Conservation (phyloP, 495 filamentous ascomycete genomes). For the Xanthoparmelia taractica region DNA sequence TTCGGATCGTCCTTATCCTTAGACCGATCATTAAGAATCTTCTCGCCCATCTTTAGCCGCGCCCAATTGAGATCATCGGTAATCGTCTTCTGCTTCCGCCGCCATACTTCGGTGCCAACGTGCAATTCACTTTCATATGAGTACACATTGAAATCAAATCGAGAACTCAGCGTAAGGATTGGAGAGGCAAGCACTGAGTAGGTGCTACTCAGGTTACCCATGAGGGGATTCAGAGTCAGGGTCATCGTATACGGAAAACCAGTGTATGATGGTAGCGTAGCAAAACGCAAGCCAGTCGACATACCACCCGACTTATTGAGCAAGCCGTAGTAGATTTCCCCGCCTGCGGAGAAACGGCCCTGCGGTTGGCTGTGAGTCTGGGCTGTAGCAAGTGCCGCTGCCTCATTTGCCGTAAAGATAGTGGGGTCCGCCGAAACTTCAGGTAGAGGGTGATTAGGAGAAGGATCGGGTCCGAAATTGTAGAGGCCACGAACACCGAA, state of each 20-base stretch:
- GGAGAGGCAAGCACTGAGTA: slow-evolving; percentile 82
- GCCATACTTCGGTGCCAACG: slow-evolving; percentile 86
- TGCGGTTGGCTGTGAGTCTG: slow-evolving; percentile 43
- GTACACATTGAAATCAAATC: slow-evolving; percentile 96
- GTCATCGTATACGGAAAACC: slow-evolving; percentile 90
- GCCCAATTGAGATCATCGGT: slow-evolving; percentile 35
- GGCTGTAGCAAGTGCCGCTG: slow-evolving; percentile 16
- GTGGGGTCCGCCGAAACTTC: slow-evolving; percentile 10
- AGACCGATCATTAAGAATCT: neutral
- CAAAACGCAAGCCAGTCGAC: slow-evolving; percentile 75
- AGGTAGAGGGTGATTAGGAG: neutral
- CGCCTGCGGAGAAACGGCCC: slow-evolving; percentile 71
- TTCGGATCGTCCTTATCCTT: slow-evolving; percentile 39
- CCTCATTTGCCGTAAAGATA: slow-evolving; percentile 15
- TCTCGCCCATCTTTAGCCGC: slow-evolving; percentile 14
- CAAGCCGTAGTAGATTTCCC: slow-evolving; percentile 87
- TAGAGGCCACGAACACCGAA: slow-evolving; percentile 83
- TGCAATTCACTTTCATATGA: slow-evolving; percentile 93
- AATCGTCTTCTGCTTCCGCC: slow-evolving; percentile 43
- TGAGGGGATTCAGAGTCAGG: slow-evolving; percentile 81
- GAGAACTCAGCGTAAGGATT: slow-evolving; percentile 74
- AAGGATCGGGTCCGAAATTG: slow-evolving; percentile 83
- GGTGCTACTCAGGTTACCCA: slow-evolving; percentile 80
- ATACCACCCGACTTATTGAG: slow-evolving; percentile 85
- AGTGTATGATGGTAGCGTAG: slow-evolving; percentile 78